Evolutionary conservation across 352 stramenopile genomes (phyloP), one percentile per base, ranked within the genome.

Genomic region (Pythium insidiosum): DNA sequence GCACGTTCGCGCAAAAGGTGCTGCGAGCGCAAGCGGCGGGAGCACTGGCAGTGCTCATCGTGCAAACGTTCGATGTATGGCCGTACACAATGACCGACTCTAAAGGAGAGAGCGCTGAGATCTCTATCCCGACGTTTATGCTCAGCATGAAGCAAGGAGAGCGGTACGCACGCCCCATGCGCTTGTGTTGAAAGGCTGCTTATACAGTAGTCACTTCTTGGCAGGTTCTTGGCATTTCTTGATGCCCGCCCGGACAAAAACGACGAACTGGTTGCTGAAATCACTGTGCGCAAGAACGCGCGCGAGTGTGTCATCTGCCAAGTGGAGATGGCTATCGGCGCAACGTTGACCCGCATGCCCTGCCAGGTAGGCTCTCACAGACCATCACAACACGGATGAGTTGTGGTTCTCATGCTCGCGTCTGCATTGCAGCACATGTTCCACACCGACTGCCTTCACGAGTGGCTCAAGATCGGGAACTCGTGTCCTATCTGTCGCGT

Each of bases 11-110:
- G 1, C 62, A 67, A 43, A 91, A 91, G 36, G 56, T 79, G n/a
- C 47, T 82, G 46, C 75, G 72, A 16, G 78, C 78, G 2, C 68
- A 91, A 53, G 50, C 55, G 1, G 63, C 65, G 5, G 75, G 72
- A 10, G 78, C 73, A 13, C 56, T 52, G 4, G 78, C 61, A 7
- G 75, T 80, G 6, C 62, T 88, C 34, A 80, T 91, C 35, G 53
- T 87, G 20, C 78, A 90, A 55, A 88, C 68, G 0, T 56, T 68
- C 16, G 73, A 88, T 38, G 55, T 90, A 6, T 90, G 78, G 78
- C 78, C 78, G 19, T 90, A 90, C 59, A 86, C 68, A 15, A 90
- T 90, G 78, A 90, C 74, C 21, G 78, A 90, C 49, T 87, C 73
- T 0, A 81, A 65, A 22, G 73, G 71, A 7, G 74, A 88, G 53